A percentile compares a stretch with the other conserved stretches of the same genome.
phyloP scores from a whole-genome alignment of 1,284 basidiomycete genomes.

The Melampsora larici-populina region DNA sequence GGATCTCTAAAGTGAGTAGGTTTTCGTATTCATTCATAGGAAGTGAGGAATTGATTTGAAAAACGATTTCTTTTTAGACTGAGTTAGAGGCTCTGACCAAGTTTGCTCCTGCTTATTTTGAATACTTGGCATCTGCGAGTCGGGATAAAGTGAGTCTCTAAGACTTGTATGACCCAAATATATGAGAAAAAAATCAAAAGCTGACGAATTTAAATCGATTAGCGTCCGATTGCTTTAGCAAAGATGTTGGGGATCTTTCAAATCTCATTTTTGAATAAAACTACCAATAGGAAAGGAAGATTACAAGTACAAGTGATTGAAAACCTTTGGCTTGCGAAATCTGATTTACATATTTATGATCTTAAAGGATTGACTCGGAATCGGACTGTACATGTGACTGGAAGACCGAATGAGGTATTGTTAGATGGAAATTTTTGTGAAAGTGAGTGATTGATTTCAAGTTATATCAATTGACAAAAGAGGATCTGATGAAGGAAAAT shows the following conservation, averaged over 20 bases:
- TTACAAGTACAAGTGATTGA: slow-evolving; percentile 97
- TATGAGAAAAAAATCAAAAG: neutral
- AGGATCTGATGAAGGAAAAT: neutral
- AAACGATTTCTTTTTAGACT: neutral
- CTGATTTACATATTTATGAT: slow-evolving; percentile 62
- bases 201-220: slow-evolving; percentile 14
- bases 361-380: slow-evolving; percentile 89
- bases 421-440: slow-evolving; percentile 88
- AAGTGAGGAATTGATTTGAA: neutral
- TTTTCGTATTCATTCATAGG: neutral
- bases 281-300: slow-evolving; percentile 72
- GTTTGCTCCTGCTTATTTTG: slow-evolving; percentile 95
- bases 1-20: slow-evolving; percentile 70
- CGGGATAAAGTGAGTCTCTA: slow-evolving; percentile 32
- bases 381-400: slow-evolving; percentile 83
- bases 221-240: slow-evolving; percentile 89
- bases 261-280: slow-evolving; percentile 81
- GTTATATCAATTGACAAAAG: neutral
- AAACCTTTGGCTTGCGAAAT: slow-evolving; percentile 61
- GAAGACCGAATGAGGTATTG: slow-evolving; percentile 85
- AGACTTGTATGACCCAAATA: neutral
- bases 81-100: slow-evolving; percentile 94
- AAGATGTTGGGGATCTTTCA: slow-evolving; percentile 99
- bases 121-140: slow-evolving; percentile 71
- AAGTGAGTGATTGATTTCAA: slow-evolving; percentile 48